A percentile compares a stretch with the other conserved stretches of the same genome.
phyloP scores from a whole-genome alignment of 2,329 filamentous ascomycete genomes.

The Ophiostoma novo-ulmi region DNA sequence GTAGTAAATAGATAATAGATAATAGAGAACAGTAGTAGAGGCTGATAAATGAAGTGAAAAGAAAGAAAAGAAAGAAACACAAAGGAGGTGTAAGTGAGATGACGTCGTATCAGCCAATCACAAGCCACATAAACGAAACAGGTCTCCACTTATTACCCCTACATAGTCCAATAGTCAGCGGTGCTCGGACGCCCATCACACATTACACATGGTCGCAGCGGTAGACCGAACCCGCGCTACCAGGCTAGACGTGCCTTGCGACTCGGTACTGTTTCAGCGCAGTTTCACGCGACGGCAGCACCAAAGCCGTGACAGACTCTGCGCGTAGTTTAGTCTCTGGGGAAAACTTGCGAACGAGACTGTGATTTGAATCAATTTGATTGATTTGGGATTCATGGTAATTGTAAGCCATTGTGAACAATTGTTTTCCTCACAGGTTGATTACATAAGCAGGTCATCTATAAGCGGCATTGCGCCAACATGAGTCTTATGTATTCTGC shows the following conservation, averaged over 20 bases:
- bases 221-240: no score
- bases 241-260: constrained; percentile 15
- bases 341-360: no score
- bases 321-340: no score
- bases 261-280: constrained; percentile 29
- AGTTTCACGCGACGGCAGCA: constrained; percentile 26
- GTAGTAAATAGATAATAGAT: no score
- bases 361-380: no score
- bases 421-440: no score
- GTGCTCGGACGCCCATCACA: constrained; percentile 1
- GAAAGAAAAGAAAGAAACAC: neutral
- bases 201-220: neutral
- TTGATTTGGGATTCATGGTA: no score
- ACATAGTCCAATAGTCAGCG: neutral
- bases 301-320: neutral
- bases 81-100: constrained; percentile 17
- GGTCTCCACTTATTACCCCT: neutral
- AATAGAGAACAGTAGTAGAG: no score
- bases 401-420: no score
- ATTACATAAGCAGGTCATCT: no score
- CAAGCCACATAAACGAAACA: constrained; percentile 19
- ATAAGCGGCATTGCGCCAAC: no score
- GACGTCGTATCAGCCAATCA: constrained; percentile 22
- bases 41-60: neutral
- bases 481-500: no score